These are phyloP conservation scores for Lipomyces yamanashiensis DNA, from an alignment of 805 yeast species.

Conservation along the genomic window DNA sequence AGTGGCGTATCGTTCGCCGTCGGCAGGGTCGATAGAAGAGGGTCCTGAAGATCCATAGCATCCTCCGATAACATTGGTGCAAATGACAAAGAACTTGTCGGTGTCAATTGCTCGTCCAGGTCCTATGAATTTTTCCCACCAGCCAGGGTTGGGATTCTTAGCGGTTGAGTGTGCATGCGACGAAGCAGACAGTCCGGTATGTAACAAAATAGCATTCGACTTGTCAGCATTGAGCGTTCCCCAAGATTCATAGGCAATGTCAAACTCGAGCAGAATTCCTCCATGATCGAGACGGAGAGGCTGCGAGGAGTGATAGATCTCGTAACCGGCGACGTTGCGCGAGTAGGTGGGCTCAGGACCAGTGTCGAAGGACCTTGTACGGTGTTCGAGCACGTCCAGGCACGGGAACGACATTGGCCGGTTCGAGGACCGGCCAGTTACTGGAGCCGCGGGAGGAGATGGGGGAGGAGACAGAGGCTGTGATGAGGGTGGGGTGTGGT, in stretches of 20 bases:
- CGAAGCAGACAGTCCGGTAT: constrained; percentile 91
- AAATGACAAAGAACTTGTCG: constrained; percentile 75
- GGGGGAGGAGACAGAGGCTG: constrained; percentile 4
- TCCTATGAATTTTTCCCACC: constrained; percentile 97
- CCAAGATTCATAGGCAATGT: constrained; percentile 94
- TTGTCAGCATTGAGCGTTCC: constrained; percentile 66
- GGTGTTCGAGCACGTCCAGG: constrained; percentile 69
- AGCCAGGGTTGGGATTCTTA: constrained; percentile 72
- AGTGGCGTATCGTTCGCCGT: constrained; percentile 72
- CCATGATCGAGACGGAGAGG: constrained; percentile 83
- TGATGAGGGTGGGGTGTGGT: background rate
- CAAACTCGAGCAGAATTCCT: constrained; percentile 70
- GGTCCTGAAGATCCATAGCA: constrained; percentile 97
- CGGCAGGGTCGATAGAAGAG: constrained; percentile 74
- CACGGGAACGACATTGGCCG: constrained; percentile 84
- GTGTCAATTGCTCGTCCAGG: constrained; percentile 81
- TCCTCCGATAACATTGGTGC: constrained; percentile 92
- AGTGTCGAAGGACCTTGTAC: constrained; percentile 53
- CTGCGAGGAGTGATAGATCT: constrained; percentile 56
- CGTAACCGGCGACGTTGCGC: constrained; percentile 67
- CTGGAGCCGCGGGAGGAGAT: background rate
- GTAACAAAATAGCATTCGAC: constrained; percentile 77
- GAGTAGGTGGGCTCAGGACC: constrained; percentile 83
- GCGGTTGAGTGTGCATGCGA: constrained; percentile 88
- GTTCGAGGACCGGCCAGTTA: constrained; percentile 50